Evolutionary conservation across 352 stramenopile species (phyloP).

Genomic region (Phytophthora aleatoria): DNA sequence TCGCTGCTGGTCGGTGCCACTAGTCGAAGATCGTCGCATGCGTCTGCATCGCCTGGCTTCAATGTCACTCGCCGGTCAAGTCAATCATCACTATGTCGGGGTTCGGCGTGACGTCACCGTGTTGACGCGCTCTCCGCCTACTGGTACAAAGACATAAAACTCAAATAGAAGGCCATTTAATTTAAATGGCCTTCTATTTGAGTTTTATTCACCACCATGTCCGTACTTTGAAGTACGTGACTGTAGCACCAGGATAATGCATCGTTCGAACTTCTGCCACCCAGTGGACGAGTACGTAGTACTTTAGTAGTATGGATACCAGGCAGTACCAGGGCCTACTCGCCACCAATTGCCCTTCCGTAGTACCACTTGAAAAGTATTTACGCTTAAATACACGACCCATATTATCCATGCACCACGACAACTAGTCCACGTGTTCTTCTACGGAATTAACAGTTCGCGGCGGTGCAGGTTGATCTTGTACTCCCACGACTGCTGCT

Average conservation of each 20-base stretch:
- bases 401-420: constrained; percentile 13
- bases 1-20: not conserved
- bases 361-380: not conserved
- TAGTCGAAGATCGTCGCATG: not conserved
- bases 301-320: no score
- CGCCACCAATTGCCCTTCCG: no score
- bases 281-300: no score
- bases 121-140: no score
- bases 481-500: constrained; percentile 84
- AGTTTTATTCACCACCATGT: no score
- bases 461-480: constrained; percentile 77
- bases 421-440: not conserved
- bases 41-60: not conserved
- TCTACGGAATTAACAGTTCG: constrained; percentile 73
- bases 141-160: no score
- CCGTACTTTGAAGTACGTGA: no score
- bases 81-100: not conserved
- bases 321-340: no score
- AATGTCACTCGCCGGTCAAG: not conserved
- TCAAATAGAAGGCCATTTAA: no score
- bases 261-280: no score
- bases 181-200: no score
- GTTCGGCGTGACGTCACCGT: not conserved
- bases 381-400: constrained; percentile 31
- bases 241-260: no score